Base-by-base conservation (phyloP, 192 early-diverging fungal species). In the Ambispora gerdemannii region DNA sequence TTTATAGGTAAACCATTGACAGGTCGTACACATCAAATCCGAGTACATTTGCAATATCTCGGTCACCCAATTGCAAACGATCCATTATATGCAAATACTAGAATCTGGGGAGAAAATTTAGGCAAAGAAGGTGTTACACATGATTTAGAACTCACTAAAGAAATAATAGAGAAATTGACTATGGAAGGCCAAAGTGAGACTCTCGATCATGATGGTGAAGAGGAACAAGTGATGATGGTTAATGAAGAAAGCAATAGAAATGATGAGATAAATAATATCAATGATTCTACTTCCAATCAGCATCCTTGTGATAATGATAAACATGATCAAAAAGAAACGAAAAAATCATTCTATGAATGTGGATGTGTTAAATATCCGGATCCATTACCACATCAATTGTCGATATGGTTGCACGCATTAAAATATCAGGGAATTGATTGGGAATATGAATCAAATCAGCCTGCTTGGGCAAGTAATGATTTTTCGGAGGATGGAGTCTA, bases 31-130 rank as follows among this genome's bases (percentile, higher is more conserved):
- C 97, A 98, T 66, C 97, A 98, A 79, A 97, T 98, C 68, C 88
- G 97, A 33, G 95, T 98, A 50, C 97, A 98, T 71, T 74, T 98
- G 32, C 92, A 94, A 78, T 95, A 87, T 71, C 83, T 98, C 0
- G 97, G 97, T 4, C 84, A 86, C 61, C 95, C 95, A 1, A 97
- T 98, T 62, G 93, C 90, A 22, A 97, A 98, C 71, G 97, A 98
- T 72, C 97, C 97, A 13, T 69, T 97, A 2, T 98, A 98, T 77
- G 83, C 87, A 53, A 86, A 88, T 75, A 53, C 71, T 10, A 83
- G 86, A 0, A 79, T 88, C 0, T 97, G 94, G 93, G 92, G 90
- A 19, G 19, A 59, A 8, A 47, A 71, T 0, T 70, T 86, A 59
- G 89, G 91, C 24, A 81, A 87, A 61, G 82, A 82, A 6, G 74